Conservation (phyloP, 805 yeast species). For the Kodamaea kaohsiungensis region DNA sequence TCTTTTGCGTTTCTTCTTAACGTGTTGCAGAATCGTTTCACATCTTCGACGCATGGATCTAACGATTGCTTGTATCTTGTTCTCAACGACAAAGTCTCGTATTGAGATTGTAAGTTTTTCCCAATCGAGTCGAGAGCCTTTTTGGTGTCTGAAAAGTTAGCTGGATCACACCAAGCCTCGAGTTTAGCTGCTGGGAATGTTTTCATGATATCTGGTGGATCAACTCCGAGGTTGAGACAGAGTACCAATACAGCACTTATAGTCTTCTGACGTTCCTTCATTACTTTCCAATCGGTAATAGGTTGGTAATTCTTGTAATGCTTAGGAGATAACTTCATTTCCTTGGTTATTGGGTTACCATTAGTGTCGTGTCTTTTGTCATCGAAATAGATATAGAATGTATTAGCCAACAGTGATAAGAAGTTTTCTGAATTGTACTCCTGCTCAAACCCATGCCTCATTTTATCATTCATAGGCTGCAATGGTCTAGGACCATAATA, state of each 20-base stretch:
- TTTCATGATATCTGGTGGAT: conserved; percentile 93
- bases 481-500: conserved; percentile 39
- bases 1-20: conserved; percentile 89
- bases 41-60: conserved; percentile 95
- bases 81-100: conserved; percentile 82
- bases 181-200: conserved; percentile 90
- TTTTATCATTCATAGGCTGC: conserved; percentile 52
- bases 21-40: conserved; percentile 86
- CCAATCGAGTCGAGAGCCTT: conserved; percentile 92
- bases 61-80: conserved; percentile 88
- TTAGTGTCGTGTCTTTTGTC: conserved; percentile 90
- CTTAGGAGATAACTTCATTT: conserved; percentile 46
- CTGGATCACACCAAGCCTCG: conserved; percentile 94
- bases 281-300: conserved; percentile 86
- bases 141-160: conserved; percentile 76
- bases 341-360: conserved; percentile 71
- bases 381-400: conserved; percentile 82
- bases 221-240: conserved; percentile 91
- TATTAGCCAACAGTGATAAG: conserved; percentile 57
- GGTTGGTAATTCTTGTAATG: conserved; percentile 59
- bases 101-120: conserved; percentile 81
- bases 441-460: conserved; percentile 67
- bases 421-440: conserved; percentile 60
- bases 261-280: conserved; percentile 88
- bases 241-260: conserved; percentile 89